Percentiles rank a stretch among this genome's conserved stretches.
Evolutionary conservation across 2,329 filamentous ascomycete genomes (phyloP).

Genomic region (Fusarium albosuccineum): DNA sequence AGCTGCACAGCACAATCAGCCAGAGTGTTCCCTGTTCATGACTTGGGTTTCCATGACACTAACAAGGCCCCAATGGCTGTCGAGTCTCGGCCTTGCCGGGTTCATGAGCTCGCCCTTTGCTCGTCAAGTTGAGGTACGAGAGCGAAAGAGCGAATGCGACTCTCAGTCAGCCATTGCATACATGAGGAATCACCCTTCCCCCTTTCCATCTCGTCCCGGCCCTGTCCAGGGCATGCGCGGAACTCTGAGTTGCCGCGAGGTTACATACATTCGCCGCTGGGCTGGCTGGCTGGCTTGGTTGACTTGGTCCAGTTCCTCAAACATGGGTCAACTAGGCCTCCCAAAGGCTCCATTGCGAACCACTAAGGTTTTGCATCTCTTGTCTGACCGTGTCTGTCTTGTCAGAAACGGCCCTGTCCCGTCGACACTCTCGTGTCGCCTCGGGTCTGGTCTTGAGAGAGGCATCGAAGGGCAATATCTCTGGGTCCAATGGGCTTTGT

Average conservation of each 20-base stretch:
- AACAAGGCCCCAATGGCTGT: constrained; percentile 9
- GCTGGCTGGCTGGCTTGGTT: neutral
- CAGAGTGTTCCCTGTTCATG: neutral
- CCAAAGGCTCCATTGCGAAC: neutral
- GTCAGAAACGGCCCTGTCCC: neutral
- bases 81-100: constrained; percentile 20
- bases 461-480: neutral
- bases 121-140: neutral
- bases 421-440: neutral
- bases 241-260: constrained; percentile 9
- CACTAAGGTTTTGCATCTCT: neutral
- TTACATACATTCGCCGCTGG: constrained; percentile 6
- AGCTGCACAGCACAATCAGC: constrained; percentile 4
- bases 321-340: neutral
- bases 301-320: neutral
- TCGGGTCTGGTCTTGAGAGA: neutral
- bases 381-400: constrained; percentile 1
- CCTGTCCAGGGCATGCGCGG: neutral
- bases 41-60: constrained; percentile 15
- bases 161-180: constrained; percentile 7
- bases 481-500: neutral
- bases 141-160: constrained; percentile 10
- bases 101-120: constrained; percentile 12
- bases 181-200: neutral
- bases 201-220: no score